Evolutionary conservation across 2,329 filamentous ascomycete genomes (phyloP).

Genomic region (Lecanicillium sp.): DNA sequence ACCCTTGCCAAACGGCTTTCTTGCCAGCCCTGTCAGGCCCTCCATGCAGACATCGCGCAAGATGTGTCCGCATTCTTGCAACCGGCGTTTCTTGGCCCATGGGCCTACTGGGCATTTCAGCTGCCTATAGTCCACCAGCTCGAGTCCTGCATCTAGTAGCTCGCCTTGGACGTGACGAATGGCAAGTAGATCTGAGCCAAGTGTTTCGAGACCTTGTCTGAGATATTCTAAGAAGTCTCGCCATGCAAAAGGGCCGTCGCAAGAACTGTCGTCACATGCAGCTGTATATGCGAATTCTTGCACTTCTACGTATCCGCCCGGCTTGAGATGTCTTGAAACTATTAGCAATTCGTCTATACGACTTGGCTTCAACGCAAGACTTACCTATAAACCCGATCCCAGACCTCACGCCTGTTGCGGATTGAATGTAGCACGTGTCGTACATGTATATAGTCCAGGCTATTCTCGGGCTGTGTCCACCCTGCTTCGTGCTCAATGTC

Average conservation of each 20-base stretch:
- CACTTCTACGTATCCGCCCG: constrained; percentile 42
- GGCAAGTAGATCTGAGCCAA: constrained; percentile 34
- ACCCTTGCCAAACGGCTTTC: constrained; percentile 29
- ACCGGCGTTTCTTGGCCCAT: constrained; percentile 34
- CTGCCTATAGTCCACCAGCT: constrained; percentile 27
- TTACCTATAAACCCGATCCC: constrained; percentile 34
- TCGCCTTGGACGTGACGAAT: constrained; percentile 26
- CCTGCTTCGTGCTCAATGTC: constrained; percentile 43
- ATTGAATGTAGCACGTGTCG: constrained; percentile 38
- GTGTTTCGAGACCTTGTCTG: constrained; percentile 27
- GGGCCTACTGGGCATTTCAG: constrained; percentile 40
- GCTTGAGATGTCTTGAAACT: constrained; percentile 36
- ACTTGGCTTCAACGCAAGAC: constrained; percentile 9
- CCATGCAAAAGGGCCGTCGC: constrained; percentile 34
- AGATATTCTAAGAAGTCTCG: constrained; percentile 37
- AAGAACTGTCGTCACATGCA: constrained; percentile 36
- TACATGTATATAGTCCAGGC: constrained; percentile 41
- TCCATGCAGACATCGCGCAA: constrained; percentile 33
- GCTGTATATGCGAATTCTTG: constrained; percentile 36
- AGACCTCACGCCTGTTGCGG: constrained; percentile 29
- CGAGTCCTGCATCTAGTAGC: constrained; percentile 33
- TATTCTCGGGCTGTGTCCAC: constrained; percentile 36
- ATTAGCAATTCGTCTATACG: not conserved
- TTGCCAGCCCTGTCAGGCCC: constrained; percentile 29
- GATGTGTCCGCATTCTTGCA: constrained; percentile 37